Conservation (phyloP, 495 filamentous ascomycete species). For the Penicilliopsis zonata region DNA sequence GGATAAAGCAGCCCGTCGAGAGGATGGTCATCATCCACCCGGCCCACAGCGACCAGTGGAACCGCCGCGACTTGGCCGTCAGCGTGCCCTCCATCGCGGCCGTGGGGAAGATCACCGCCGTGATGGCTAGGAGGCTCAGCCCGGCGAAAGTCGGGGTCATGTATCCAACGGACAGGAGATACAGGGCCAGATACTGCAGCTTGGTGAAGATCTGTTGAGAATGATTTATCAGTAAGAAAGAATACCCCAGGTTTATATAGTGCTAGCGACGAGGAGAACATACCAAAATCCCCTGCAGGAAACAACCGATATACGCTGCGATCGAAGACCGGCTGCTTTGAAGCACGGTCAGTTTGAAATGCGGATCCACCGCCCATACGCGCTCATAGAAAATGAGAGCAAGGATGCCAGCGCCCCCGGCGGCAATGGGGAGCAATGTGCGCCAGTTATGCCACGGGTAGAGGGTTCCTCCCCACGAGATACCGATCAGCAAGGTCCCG, state of each 20-base stretch:
- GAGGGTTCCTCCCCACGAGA: slow-evolving; percentile 23
- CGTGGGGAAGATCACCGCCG: slow-evolving; percentile 31
- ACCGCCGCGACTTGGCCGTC: slow-evolving; percentile 29
- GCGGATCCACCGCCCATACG: slow-evolving; percentile 29
- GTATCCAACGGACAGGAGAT: slow-evolving; percentile 48
- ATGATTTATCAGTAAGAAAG: slow-evolving; percentile 3
- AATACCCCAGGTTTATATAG: no score
- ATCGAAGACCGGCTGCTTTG: slow-evolving; percentile 27
- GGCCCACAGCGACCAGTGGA: slow-evolving; percentile 40
- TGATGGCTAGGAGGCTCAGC: slow-evolving; percentile 39
- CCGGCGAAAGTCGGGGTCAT: slow-evolving; percentile 42
- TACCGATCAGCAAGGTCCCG: slow-evolving; percentile 18
- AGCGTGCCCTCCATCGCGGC: slow-evolving; percentile 37
- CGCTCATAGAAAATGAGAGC: slow-evolving; percentile 37
- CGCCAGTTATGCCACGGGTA: slow-evolving; percentile 28
- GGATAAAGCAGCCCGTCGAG: slow-evolving; percentile 36
- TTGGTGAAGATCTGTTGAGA: slow-evolving; percentile 25
- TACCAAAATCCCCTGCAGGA: slow-evolving; percentile 41
- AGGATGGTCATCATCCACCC: slow-evolving; percentile 41
- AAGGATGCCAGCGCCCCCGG: slow-evolving; percentile 34
- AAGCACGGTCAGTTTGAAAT: slow-evolving; percentile 40
- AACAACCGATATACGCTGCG: slow-evolving; percentile 34
- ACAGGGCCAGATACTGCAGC: slow-evolving; percentile 54
- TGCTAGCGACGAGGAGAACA: slow-evolving; percentile 7
- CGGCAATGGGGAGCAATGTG: slow-evolving; percentile 36